Conservation (phyloP, 2,329 filamentous ascomycete species). For the Arthroderma sp. region DNA sequence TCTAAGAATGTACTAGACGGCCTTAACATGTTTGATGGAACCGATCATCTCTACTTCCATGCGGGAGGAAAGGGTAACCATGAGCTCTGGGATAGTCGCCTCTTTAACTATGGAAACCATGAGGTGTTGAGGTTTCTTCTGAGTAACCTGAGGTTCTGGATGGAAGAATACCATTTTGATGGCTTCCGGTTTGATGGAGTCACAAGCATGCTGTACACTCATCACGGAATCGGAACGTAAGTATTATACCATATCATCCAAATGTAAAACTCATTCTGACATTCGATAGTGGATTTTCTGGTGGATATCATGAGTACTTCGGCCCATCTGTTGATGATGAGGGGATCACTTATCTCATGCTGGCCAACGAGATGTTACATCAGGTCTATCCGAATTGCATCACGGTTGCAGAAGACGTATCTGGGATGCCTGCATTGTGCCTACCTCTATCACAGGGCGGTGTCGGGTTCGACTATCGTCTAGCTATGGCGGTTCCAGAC, state of each 20-base stretch:
- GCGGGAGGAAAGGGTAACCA: slow-evolving; percentile 71
- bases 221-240: slow-evolving; percentile 94
- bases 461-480: slow-evolving; percentile 90
- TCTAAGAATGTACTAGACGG: slow-evolving; percentile 96
- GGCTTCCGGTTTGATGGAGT: slow-evolving; percentile 97
- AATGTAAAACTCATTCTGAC: background rate
- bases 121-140: slow-evolving; percentile 93
- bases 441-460: slow-evolving; percentile 74
- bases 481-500: slow-evolving; percentile 95
- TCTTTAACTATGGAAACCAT: slow-evolving; percentile 95
- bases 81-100: slow-evolving; percentile 86
- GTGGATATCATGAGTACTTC: slow-evolving; percentile 97
- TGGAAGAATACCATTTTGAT: slow-evolving; percentile 95
- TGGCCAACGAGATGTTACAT: slow-evolving; percentile 94
- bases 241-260: slow-evolving; percentile 26
- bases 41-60: slow-evolving; percentile 94
- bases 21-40: slow-evolving; percentile 89
- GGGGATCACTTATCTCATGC: slow-evolving; percentile 84
- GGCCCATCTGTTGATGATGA: slow-evolving; percentile 81
- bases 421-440: slow-evolving; percentile 95
- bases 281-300: slow-evolving; percentile 70
- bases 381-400: slow-evolving; percentile 76
- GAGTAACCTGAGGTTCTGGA: slow-evolving; percentile 95
- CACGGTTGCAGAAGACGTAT: slow-evolving; percentile 93
- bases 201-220: slow-evolving; percentile 92